phyloP scores from a whole-genome alignment of 805 yeast species.

The Saturnispora saitoi region DNA sequence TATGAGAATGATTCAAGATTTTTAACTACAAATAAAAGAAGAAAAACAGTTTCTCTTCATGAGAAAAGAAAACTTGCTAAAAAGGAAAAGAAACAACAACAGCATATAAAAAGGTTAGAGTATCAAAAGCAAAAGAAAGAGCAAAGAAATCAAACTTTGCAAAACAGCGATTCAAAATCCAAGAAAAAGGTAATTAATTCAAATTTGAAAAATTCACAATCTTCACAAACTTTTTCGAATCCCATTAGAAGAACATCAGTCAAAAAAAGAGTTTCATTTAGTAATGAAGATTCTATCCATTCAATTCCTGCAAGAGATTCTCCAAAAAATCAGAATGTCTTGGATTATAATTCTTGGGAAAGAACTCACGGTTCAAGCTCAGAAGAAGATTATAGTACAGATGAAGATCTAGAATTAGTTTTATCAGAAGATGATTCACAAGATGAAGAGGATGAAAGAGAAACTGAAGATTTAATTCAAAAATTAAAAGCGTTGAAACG shows the following conservation, averaged over 20 bases:
- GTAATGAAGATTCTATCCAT: conserved; percentile 14
- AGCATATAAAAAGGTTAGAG: conserved; percentile 3
- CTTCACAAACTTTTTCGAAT: background rate
- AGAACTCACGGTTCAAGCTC: conserved; percentile 8
- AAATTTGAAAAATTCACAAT: conserved; percentile 1
- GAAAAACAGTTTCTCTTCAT: conserved; percentile 24
- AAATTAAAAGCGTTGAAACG: conserved; percentile 13
- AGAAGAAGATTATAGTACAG: conserved; percentile 9
- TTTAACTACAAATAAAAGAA: conserved; percentile 19
- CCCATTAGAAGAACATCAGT: conserved; percentile 4
- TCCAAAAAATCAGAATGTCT: conserved; percentile 2
- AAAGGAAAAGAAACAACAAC: conserved; percentile 27
- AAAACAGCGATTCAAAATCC: background rate
- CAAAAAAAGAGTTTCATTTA: conserved; percentile 16
- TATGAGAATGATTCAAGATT: conserved; percentile 30
- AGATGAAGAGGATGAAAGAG: conserved; percentile 14
- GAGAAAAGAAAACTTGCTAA: conserved; percentile 34
- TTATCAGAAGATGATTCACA: conserved; percentile 11
- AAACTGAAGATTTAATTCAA: conserved; percentile 9
- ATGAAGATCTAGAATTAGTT: conserved; percentile 6
- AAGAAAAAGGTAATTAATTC: background rate
- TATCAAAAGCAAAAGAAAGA: conserved; percentile 2
- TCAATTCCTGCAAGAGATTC: conserved; percentile 12
- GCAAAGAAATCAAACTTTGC: background rate
- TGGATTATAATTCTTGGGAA: conserved; percentile 12